Conservation (phyloP, 2,329 filamentous ascomycete species). For the Coniella lustricola region DNA sequence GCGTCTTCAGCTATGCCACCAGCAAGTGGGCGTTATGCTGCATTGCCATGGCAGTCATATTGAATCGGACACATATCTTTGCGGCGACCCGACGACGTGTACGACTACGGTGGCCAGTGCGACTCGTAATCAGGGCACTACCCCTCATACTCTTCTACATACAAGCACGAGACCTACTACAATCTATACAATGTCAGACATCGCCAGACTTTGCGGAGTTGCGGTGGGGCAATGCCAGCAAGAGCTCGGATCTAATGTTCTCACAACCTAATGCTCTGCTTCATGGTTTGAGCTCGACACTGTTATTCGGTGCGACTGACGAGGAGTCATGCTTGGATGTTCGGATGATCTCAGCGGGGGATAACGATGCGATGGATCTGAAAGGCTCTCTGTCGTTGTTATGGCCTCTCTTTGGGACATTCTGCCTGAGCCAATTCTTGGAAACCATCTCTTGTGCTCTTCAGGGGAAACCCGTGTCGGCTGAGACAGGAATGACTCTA, state of each 20-base stretch:
- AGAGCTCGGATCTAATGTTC: conserved; percentile 62
- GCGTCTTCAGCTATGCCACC: conserved; percentile 83
- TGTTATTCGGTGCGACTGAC: conserved; percentile 70
- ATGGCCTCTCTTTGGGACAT: conserved; percentile 67
- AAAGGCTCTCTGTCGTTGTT: conserved; percentile 70
- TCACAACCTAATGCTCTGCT: conserved; percentile 62
- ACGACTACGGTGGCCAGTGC: conserved; percentile 65
- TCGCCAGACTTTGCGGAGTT: conserved; percentile 62
- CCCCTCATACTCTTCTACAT: conserved; percentile 64
- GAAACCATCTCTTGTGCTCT: conserved; percentile 85
- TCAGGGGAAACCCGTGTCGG: conserved; percentile 70
- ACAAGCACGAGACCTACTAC: conserved; percentile 65
- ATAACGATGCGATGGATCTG: conserved; percentile 48
- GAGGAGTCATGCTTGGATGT: conserved; percentile 67
- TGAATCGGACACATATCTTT: conserved; percentile 91
- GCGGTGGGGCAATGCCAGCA: conserved; percentile 62
- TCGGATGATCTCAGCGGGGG: conserved; percentile 58
- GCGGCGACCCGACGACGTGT: conserved; percentile 78
- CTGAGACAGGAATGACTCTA: conserved; percentile 91
- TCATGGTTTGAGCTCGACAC: conserved; percentile 61
- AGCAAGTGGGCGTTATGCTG: conserved; percentile 90
- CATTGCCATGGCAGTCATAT: conserved; percentile 74
- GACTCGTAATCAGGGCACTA: conserved; percentile 61
- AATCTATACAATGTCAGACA: conserved; percentile 89
- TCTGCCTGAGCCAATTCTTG: conserved; percentile 73